Conservation (phyloP, 805 yeast genomes). For the Metschnikowia amazonensis region DNA sequence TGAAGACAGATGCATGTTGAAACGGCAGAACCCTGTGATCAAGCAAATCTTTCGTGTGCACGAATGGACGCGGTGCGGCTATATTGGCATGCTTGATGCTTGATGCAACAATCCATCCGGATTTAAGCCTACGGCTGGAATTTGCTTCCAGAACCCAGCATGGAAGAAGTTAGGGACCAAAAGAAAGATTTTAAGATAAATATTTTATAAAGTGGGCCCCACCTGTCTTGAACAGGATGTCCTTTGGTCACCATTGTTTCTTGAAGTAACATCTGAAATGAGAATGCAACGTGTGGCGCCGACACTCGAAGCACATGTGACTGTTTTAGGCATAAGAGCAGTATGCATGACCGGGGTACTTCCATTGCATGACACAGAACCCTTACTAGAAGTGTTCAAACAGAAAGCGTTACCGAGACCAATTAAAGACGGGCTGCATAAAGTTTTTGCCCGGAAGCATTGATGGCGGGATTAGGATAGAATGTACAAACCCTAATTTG, state of each 20-base stretch:
- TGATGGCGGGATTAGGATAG: no score
- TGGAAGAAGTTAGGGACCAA: not conserved
- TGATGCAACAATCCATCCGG: constrained; percentile 2
- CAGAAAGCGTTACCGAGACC: not conserved
- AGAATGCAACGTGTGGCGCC: not conserved
- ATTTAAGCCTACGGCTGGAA: not conserved
- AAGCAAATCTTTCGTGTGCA: constrained; percentile 1
- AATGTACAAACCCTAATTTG: not conserved
- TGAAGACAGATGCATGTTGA: not conserved
- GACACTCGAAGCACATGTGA: not conserved
- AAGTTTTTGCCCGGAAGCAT: not conserved
- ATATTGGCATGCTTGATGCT: not conserved
- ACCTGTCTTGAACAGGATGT: no score
- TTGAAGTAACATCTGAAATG: not conserved
- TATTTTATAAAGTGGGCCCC: no score
- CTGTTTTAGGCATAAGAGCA: not conserved
- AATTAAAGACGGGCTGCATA: not conserved
- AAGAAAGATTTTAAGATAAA: not conserved
- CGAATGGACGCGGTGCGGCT: constrained; percentile 3
- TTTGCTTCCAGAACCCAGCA: not conserved
- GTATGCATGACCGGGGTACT: constrained; percentile 1
- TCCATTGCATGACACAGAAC: constrained; percentile 1
- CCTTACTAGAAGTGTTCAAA: not conserved
- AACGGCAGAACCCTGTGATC: not conserved
- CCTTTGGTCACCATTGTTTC: not conserved